phyloP scores from a whole-genome alignment of 2,329 filamentous ascomycete species.

The Penicillium sp. region DNA sequence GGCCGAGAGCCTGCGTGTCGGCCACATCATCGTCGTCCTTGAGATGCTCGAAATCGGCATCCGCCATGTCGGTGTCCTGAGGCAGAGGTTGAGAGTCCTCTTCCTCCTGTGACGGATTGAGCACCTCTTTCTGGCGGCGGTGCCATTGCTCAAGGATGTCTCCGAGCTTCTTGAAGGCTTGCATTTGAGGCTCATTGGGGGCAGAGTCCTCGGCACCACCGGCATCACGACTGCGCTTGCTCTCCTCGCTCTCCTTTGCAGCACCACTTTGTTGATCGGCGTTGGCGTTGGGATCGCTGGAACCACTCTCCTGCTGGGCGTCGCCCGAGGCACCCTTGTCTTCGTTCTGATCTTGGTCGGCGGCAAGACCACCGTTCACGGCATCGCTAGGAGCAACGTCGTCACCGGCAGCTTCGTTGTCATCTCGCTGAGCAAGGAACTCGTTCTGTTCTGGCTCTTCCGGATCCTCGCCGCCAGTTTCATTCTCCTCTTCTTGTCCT shows the following conservation, averaged over 20 bases:
- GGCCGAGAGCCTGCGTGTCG: slow-evolving; percentile 91
- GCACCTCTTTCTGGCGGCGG: slow-evolving; percentile 82
- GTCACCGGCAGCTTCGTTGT: slow-evolving; percentile 60
- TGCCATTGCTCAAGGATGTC: slow-evolving; percentile 94
- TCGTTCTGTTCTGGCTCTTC: slow-evolving; percentile 61
- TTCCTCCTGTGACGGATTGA: slow-evolving; percentile 62
- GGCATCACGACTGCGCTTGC: slow-evolving; percentile 43
- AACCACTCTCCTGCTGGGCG: slow-evolving; percentile 50
- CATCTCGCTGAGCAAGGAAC: slow-evolving; percentile 54
- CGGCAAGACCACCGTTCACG: slow-evolving; percentile 46
- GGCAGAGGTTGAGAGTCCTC: slow-evolving; percentile 61
- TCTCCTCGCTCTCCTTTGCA: slow-evolving; percentile 50
- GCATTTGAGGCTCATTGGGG: slow-evolving; percentile 54
- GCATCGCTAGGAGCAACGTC: slow-evolving; percentile 56
- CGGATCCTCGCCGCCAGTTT: slow-evolving; percentile 48
- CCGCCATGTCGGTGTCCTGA: slow-evolving; percentile 72
- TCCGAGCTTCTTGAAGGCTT: slow-evolving; percentile 92
- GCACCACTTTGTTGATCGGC: slow-evolving; percentile 53
- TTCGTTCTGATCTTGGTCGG: slow-evolving; percentile 50
- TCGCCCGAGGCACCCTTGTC: slow-evolving; percentile 55
- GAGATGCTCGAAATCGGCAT: slow-evolving; percentile 91
- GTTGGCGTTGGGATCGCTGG: slow-evolving; percentile 54
- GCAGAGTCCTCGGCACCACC: slow-evolving; percentile 46
- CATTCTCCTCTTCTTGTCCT: slow-evolving; percentile 55
- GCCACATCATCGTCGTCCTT: slow-evolving; percentile 79